A percentile compares a stretch with the other conserved stretches of the same genome.
These are phyloP conservation scores for Pholiota molesta DNA, from an alignment of 768 basidiomycete genomes.

Conservation along the genomic window DNA sequence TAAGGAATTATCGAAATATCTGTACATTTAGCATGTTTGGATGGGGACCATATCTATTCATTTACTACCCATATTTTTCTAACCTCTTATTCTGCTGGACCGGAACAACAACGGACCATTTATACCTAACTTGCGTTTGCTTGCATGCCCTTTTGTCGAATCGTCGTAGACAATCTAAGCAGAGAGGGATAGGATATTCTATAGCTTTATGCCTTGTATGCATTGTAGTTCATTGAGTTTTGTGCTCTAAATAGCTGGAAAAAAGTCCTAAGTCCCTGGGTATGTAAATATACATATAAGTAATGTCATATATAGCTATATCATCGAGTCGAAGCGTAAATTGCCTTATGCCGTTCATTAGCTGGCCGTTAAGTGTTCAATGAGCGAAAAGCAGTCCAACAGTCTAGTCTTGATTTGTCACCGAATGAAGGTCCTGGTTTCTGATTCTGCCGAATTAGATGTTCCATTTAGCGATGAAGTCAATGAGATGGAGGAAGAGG, in stretches of 20 bases:
- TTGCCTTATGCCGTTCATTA: neutral
- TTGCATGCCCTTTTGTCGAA: neutral
- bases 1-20: neutral
- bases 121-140: neutral
- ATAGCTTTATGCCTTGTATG: neutral
- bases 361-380: constrained; percentile 5
- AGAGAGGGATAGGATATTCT: neutral
- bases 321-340: neutral
- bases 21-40: neutral
- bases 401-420: constrained; percentile 7
- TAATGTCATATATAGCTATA: constrained; percentile 4
- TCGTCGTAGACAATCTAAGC: neutral
- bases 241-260: neutral
- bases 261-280: neutral
- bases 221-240: neutral
- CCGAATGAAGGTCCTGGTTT: constrained; percentile 23
- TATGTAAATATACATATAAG: neutral
- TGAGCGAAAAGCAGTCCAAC: neutral
- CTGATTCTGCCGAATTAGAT: constrained; percentile 26
- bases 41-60: neutral
- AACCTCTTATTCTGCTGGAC: neutral
- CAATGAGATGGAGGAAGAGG: constrained; percentile 28
- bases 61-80: neutral
- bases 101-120: neutral
- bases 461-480: constrained; percentile 25